Conservation (phyloP, 306 rosid species). For the Acacia acuminata region DNA sequence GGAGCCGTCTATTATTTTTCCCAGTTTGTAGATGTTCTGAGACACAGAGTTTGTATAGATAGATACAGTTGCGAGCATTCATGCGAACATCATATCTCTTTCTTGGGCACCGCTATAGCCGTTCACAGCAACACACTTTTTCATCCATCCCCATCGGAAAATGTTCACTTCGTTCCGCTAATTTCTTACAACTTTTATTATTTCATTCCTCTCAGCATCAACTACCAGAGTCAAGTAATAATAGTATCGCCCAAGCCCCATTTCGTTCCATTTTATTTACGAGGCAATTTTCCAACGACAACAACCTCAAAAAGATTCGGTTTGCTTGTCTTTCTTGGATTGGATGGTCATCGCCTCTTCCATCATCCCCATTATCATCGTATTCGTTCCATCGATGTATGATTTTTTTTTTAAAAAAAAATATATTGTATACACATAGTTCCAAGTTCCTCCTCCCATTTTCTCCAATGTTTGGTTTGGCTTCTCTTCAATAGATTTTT, state of each 20-base stretch:
- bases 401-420: conserved; percentile 21
- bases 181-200: conserved; percentile 23
- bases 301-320: conserved; percentile 37
- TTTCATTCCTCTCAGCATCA: conserved; percentile 33
- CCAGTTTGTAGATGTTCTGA: not conserved
- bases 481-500: conserved; percentile 46
- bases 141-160: conserved; percentile 5
- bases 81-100: conserved; percentile 30
- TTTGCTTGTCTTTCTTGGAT: conserved; percentile 32
- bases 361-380: conserved; percentile 37
- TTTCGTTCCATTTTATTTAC: conserved; percentile 6
- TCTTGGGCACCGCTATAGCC: conserved; percentile 43
- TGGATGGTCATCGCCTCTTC: conserved; percentile 27
- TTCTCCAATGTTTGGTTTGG: not conserved
- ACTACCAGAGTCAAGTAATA: conserved; percentile 19
- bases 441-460: conserved; percentile 9
- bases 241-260: conserved; percentile 1
- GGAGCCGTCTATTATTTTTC: not conserved
- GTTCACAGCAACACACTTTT: conserved; percentile 15
- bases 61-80: conserved; percentile 19
- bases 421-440: not conserved
- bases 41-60: not conserved
- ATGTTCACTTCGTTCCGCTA: conserved; percentile 14
- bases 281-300: conserved; percentile 10
- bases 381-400: conserved; percentile 52